Percentiles rank a stretch among this genome's conserved stretches.
These are phyloP conservation scores for Botrytis aclada DNA, from an alignment of 2,329 filamentous ascomycete species.

Conservation along the genomic window DNA sequence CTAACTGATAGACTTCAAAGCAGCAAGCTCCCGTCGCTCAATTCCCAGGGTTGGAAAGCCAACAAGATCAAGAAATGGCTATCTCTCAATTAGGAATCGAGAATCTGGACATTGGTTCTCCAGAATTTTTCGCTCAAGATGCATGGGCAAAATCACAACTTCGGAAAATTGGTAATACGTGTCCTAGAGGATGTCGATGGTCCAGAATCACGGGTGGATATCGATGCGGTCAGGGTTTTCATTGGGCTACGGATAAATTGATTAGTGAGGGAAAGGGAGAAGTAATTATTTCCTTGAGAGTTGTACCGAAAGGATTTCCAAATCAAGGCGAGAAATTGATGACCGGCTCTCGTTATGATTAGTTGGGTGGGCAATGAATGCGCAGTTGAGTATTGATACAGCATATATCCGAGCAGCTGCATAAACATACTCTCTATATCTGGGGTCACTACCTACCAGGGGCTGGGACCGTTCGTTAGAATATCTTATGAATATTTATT, in stretches of 20 bases:
- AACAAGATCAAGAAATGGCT: not conserved
- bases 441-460: not conserved
- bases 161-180: not conserved
- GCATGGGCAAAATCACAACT: slow-evolving; percentile 1
- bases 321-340: not conserved
- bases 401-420: not conserved
- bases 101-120: not conserved
- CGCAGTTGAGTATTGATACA: not conserved
- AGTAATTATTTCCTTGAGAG: not conserved
- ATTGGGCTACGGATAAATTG: not conserved
- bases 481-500: not conserved
- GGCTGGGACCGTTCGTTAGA: not conserved
- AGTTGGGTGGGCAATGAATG: not conserved
- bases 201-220: not conserved
- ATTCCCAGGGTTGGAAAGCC: not conserved
- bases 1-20: not conserved
- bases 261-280: not conserved
- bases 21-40: not conserved
- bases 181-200: not conserved
- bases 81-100: not conserved
- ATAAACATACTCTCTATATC: not conserved
- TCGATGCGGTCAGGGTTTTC: not conserved
- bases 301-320: not conserved
- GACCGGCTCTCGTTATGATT: not conserved
- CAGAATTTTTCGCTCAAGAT: not conserved